These are phyloP conservation scores for Porcisia hertigi DNA, from an alignment of 208 protist genomes.

Conservation along the genomic window DNA sequence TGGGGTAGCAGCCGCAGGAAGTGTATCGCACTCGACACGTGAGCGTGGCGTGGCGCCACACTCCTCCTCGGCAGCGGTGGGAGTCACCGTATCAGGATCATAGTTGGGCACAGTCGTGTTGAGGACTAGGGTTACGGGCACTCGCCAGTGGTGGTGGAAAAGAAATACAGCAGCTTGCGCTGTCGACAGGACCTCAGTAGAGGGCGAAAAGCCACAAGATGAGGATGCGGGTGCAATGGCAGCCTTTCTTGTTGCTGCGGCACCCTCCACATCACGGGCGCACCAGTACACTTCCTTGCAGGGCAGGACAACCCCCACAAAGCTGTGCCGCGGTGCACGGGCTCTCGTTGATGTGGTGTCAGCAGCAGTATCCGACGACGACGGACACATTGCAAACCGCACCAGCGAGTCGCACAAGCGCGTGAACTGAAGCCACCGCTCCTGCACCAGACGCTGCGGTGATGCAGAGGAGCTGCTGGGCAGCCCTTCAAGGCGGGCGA, in stretches of 20 bases:
- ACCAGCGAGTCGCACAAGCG: slow-evolving; percentile 15
- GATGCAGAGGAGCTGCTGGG: neutral
- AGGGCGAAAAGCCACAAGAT: neutral
- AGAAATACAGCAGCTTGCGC: slow-evolving; percentile 20
- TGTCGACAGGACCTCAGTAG: slow-evolving; percentile 17
- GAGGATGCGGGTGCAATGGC: neutral
- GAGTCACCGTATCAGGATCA: neutral
- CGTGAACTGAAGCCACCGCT: slow-evolving; percentile 15
- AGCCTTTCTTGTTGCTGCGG: neutral
- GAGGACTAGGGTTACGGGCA: slow-evolving; percentile 33
- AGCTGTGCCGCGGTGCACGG: neutral
- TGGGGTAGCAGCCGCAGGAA: neutral
- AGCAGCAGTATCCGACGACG: neutral
- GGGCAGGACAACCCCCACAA: slow-evolving; percentile 17
- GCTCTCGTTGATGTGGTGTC: neutral
- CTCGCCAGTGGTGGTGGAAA: slow-evolving; percentile 7
- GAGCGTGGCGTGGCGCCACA: neutral
- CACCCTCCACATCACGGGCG: neutral
- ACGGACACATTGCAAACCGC: neutral
- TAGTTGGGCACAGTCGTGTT: slow-evolving; percentile 26
- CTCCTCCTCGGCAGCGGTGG: neutral
- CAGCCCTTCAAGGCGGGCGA: neutral
- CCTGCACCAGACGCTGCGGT: neutral
- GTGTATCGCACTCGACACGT: neutral
- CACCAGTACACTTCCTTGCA: slow-evolving; percentile 42